Conservation (phyloP, 2,329 filamentous ascomycete genomes). For the Pseudogymnoascus sp. region DNA sequence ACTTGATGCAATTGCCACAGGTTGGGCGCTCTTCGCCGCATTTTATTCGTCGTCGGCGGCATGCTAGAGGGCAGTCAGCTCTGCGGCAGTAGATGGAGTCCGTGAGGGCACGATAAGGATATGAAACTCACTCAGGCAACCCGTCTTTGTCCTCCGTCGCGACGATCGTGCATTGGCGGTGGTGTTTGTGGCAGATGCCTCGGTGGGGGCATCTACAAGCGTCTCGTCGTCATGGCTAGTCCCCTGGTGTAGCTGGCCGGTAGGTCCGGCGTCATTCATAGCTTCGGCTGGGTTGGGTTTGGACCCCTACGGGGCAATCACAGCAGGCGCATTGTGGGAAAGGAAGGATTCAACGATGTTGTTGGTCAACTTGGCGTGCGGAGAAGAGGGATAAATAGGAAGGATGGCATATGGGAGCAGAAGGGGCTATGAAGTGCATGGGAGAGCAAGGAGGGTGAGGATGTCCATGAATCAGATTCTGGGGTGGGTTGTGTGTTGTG, state of each 20-base stretch:
- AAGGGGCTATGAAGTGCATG: not conserved
- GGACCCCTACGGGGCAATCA: slow-evolving; percentile 2
- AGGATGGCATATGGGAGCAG: not conserved
- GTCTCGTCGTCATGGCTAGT: not conserved
- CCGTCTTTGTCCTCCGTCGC: slow-evolving; percentile 75
- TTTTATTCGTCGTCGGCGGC: slow-evolving; percentile 90
- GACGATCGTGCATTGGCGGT: slow-evolving; percentile 9
- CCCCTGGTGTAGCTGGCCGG: not conserved
- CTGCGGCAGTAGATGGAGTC: not conserved
- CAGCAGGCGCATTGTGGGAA: not conserved
- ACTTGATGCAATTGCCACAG: slow-evolving; percentile 80
- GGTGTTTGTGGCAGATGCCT: slow-evolving; percentile 31
- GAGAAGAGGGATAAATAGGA: not conserved
- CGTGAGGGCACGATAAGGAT: not conserved
- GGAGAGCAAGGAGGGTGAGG: not conserved
- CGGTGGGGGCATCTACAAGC: not conserved
- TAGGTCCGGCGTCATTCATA: not conserved
- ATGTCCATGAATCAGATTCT: not conserved
- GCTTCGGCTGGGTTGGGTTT: not conserved
- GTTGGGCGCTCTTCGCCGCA: slow-evolving; percentile 84
- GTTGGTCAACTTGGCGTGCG: not conserved
- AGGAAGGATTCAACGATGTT: not conserved
- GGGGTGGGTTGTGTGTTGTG: not conserved
- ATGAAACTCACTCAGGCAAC: slow-evolving; percentile 66
- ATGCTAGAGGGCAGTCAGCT: slow-evolving; percentile 48